Conservation (phyloP, 129 eudicot species). For the Lactuca saligna region DNA sequence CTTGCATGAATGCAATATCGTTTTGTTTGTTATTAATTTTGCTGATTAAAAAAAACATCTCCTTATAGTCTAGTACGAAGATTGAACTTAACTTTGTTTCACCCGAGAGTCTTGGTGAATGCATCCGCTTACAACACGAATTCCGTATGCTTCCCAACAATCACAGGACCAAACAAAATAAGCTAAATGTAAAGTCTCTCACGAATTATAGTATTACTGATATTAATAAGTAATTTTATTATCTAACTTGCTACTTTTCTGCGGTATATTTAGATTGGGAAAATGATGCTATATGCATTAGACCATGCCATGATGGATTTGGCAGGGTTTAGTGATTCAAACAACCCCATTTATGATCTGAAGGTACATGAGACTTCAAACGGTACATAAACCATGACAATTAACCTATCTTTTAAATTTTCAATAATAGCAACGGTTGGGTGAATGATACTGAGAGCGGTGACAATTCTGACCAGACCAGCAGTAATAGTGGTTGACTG, state of each 20-base stretch:
- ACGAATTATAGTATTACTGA: background rate
- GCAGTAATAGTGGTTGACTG: background rate
- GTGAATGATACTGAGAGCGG: conserved; percentile 21
- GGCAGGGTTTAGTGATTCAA: background rate
- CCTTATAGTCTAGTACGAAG: conserved; percentile 41
- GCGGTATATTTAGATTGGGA: conserved; percentile 15
- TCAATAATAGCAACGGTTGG: conserved; percentile 23
- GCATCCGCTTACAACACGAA: conserved; percentile 41
- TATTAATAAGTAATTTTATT: conserved; percentile 4
- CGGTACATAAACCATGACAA: conserved; percentile 2
- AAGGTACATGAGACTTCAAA: conserved; percentile 15
- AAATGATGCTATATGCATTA: conserved; percentile 29
- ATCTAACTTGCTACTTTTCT: background rate
- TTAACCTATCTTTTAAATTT: background rate
- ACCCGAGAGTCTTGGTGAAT: conserved; percentile 45
- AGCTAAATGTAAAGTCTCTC: conserved; percentile 33
- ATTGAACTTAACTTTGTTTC: conserved; percentile 49
- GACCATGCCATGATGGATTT: conserved; percentile 13
- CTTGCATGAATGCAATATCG: background rate
- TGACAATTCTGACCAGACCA: background rate
- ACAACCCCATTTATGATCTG: background rate
- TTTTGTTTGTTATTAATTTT: background rate
- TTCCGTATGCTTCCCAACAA: conserved; percentile 41
- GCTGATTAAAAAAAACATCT: background rate
- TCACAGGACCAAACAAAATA: conserved; percentile 50